Evolutionary conservation across 2,329 filamentous ascomycete genomes (phyloP).

Genomic region (Talaromyces sp.): DNA sequence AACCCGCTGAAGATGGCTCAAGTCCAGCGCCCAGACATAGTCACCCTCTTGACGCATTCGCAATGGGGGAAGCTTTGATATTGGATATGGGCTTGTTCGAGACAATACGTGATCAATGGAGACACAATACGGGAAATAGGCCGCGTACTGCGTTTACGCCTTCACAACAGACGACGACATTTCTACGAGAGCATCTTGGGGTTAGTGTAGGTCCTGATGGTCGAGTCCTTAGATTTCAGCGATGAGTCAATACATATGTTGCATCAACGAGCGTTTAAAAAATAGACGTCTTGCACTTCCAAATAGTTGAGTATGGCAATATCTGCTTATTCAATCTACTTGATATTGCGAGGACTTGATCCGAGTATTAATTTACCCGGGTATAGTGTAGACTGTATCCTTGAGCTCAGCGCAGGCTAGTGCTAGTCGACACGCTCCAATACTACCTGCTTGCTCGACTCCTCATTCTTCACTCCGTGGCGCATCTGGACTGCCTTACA

Average conservation of each 20-base stretch:
- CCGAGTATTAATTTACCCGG: too few species aligned
- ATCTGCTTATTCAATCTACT: too few species aligned
- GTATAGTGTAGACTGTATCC: too few species aligned
- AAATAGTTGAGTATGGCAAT: background rate
- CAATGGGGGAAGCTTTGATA: slow-evolving; percentile 37
- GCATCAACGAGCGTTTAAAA: background rate
- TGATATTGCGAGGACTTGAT: too few species aligned
- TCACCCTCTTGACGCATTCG: slow-evolving; percentile 39
- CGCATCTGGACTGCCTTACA: background rate
- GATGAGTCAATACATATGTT: slow-evolving; percentile 19
- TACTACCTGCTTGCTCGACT: background rate
- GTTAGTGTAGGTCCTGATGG: slow-evolving; percentile 36
- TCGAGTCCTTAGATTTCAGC: slow-evolving; percentile 31
- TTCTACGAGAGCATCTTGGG: slow-evolving; percentile 39
- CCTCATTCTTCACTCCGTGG: background rate
- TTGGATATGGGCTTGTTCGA: slow-evolving; percentile 36
- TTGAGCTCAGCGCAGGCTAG: background rate
- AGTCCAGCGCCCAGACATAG: slow-evolving; percentile 22
- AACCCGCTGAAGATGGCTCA: slow-evolving; percentile 29
- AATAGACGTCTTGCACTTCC: background rate
- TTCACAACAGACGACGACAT: slow-evolving; percentile 35
- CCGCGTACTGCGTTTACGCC: slow-evolving; percentile 28
- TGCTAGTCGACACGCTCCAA: background rate
- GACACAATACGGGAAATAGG: slow-evolving; percentile 26
- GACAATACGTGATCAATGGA: slow-evolving; percentile 41